A percentile compares a stretch with the other conserved stretches of the same genome.
phyloP scores from a whole-genome alignment of 2,329 filamentous ascomycete species.

The Emydomyces testavorans region DNA sequence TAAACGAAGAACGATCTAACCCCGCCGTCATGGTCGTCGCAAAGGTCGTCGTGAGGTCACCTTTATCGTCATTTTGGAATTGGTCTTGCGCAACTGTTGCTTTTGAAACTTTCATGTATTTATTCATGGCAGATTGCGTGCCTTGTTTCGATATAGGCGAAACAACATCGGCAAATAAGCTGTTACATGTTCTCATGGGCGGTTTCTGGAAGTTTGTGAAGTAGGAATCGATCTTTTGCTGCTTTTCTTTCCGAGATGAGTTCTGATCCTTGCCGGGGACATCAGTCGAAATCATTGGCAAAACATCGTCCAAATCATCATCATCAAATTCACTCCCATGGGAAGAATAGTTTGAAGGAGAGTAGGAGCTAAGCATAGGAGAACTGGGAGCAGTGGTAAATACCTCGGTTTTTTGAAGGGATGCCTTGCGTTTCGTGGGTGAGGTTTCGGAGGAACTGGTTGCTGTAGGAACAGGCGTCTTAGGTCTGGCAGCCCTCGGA shows the following conservation, averaged over 20 bases:
- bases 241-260: conserved; percentile 16
- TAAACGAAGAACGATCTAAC: conserved; percentile 3
- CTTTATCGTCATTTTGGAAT: neutral
- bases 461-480: neutral
- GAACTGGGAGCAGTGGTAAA: conserved; percentile 22
- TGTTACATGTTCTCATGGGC: neutral
- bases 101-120: conserved; percentile 9
- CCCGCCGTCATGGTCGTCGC: conserved; percentile 2
- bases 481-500: neutral
- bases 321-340: conserved; percentile 15
- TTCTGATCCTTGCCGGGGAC: conserved; percentile 14
- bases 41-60: conserved; percentile 1
- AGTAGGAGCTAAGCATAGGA: conserved; percentile 11
- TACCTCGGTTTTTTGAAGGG: conserved; percentile 19
- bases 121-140: conserved; percentile 1
- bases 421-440: conserved; percentile 16
- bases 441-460: neutral
- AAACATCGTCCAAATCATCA: conserved; percentile 16
- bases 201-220: neutral
- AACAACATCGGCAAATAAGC: neutral
- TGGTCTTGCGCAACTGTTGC: neutral
- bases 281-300: conserved; percentile 17
- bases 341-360: neutral
- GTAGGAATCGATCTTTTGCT: conserved; percentile 16
- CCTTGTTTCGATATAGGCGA: neutral